Evolutionary conservation across 148 eudicot species (phyloP), one percentile per base, ranked within the genome.

Genomic region (Dianthus caryophyllus): DNA sequence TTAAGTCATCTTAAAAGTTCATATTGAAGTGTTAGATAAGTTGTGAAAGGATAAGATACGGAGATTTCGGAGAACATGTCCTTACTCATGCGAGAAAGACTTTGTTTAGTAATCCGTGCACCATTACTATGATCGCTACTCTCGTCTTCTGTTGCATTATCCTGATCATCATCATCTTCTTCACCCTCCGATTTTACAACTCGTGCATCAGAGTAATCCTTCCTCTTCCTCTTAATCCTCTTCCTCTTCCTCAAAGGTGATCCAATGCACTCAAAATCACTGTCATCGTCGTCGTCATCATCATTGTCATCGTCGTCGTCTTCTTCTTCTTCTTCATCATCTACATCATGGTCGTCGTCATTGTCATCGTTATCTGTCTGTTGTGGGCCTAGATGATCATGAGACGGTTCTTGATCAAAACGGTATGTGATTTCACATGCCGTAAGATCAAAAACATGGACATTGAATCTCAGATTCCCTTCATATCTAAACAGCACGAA

Each of bases 381-480:
- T n/a, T n/a, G n/a, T n/a, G n/a, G n/a, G n/a, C n/a, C n/a, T n/a
- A n/a, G n/a, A n/a, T n/a, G n/a, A n/a, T n/a, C n/a, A n/a, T n/a
- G n/a, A n/a, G n/a, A n/a, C n/a, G n/a, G 14, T 56, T 25, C 14
- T 12, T 64, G 31, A 50, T 25, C 30, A 18, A 9, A 13, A 0
- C 9, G 6, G 50, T 50, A 65, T 5, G 46, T 18, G 49, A 65
- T 30, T 33, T 65, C 69, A n/a, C 43, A 48, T 0, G 55, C 57
- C 30, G 7, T 48, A 6, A 14, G 16, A 50, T 65, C 57, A 29
- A 65, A 65, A 18, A 65, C 2, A 49, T 31, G 29, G 26, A 65
- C 69, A 2, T 24, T 27, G 29, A 65, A 65, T 9, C 20, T 33
- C n/a, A 43, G 50, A n/a, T 65, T 30, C 12, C 69, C 69, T 1